Conservation (phyloP, 2,329 filamentous ascomycete species). For the Fusarium sp. region DNA sequence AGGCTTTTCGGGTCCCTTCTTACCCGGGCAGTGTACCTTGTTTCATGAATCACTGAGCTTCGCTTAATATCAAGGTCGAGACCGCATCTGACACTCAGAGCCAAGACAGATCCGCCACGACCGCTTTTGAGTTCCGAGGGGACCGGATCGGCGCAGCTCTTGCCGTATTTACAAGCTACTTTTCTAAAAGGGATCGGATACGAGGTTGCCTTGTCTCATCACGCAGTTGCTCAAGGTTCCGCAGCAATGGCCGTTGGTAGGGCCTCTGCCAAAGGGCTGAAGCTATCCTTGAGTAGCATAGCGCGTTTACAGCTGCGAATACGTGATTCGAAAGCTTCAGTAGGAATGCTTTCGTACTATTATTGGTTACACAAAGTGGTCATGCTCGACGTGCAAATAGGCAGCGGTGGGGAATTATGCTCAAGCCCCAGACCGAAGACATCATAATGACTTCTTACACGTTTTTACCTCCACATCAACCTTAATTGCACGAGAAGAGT, state of each 20-base stretch:
- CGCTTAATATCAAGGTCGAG: neutral
- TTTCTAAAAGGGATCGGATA: neutral
- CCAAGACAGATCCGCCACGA: neutral
- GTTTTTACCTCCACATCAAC: neutral
- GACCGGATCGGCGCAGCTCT: constrained; percentile 7
- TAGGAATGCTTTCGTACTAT: neutral
- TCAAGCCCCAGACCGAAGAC: neutral
- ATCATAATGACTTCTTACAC: neutral
- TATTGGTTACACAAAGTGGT: neutral
- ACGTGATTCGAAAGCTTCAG: neutral
- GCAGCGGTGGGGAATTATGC: neutral
- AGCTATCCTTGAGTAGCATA: neutral
- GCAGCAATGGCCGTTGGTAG: neutral
- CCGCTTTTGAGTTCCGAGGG: neutral
- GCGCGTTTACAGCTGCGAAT: neutral
- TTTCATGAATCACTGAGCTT: neutral
- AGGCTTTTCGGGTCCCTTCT: neutral
- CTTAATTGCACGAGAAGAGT: neutral
- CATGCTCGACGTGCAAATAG: neutral
- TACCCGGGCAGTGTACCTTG: neutral
- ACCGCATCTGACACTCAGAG: neutral
- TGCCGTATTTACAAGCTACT: neutral
- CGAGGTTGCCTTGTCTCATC: neutral
- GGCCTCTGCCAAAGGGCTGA: neutral
- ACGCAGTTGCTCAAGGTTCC: neutral